Base-by-base conservation (phyloP, 305 asterid species). In the Solanum hybrid region DNA sequence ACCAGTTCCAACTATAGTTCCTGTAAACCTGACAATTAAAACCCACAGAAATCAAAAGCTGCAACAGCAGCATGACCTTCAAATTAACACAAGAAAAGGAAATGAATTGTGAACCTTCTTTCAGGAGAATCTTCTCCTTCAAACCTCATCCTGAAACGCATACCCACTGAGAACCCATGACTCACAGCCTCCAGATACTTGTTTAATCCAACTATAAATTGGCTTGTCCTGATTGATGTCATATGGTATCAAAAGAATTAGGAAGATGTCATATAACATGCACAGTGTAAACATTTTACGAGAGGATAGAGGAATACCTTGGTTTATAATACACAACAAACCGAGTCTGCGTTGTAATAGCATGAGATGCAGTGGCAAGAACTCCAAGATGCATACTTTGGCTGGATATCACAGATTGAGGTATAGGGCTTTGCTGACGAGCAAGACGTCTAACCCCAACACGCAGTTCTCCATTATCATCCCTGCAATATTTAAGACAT, bases 341-440 rank as follows among this genome's bases (percentile, higher is more conserved):
- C 27, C 64, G 92, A 76, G 98, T 96, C 26, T 93, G 94, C 2
- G 98, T 94, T 37, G 91, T 93, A 86, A 95, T 89, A 75, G 99
- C 96, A 90, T 96, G 99, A n/a, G 97, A 96, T 64, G 98, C 98
- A 51, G 99, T 94, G 7, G 98, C 98, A 89, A 96, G 98, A 88
- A 96, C 98, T 7, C 99, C 99, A 73, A 96, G 95, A 90, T 95
- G 99, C 99, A 96, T 96, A 93, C 97, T 94, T 91, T 95, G 98
- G 93, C 98, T 94, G 87, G 99, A 96, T 71, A 96, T 94, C 56
- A 96, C 97, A 17, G 97, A 95, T 75, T 96, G 93, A 20, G 96
- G 98, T 92, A 96, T 92, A 3, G 97, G 81, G 91, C 92, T 95
- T 85, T 92, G 98, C 72, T 93, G 96, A 72, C 95, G 95, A 89